phyloP scores from a whole-genome alignment of 148 eudicot species.

The Vaccinium vitisidaea region DNA sequence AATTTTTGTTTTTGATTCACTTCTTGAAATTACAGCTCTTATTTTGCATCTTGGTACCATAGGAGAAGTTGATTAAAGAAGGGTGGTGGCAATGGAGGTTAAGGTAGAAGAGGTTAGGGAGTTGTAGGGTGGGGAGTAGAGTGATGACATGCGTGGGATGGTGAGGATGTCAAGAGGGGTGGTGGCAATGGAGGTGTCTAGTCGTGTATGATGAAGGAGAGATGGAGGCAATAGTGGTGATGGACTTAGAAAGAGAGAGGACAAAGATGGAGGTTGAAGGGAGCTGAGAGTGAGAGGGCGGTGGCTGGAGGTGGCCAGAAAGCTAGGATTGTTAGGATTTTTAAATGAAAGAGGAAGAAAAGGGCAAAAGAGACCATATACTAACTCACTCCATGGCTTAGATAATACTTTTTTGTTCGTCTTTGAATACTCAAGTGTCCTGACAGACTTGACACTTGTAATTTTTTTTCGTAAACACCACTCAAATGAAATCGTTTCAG shows the following conservation, averaged over 20 bases:
- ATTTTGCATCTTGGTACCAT: not conserved
- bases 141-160: too few species aligned
- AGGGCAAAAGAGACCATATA: not conserved
- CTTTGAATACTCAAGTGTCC: not conserved
- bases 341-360: not conserved
- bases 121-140: too few species aligned
- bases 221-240: too few species aligned
- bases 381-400: not conserved
- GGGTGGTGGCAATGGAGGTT: too few species aligned
- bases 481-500: not conserved
- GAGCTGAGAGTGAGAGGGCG: not conserved
- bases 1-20: not conserved
- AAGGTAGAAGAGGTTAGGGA: too few species aligned
- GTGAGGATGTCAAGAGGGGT: too few species aligned
- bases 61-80: not conserved
- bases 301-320: not conserved
- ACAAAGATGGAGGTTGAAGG: not conserved
- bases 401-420: not conserved
- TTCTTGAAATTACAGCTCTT: not conserved
- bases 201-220: too few species aligned
- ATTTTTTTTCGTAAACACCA: not conserved
- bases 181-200: too few species aligned
- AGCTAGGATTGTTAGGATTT: not conserved
- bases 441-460: not conserved
- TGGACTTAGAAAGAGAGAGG: too few species aligned